Base-by-base conservation (phyloP, 306 rosid species). In the Echinosophora koreensis region DNA sequence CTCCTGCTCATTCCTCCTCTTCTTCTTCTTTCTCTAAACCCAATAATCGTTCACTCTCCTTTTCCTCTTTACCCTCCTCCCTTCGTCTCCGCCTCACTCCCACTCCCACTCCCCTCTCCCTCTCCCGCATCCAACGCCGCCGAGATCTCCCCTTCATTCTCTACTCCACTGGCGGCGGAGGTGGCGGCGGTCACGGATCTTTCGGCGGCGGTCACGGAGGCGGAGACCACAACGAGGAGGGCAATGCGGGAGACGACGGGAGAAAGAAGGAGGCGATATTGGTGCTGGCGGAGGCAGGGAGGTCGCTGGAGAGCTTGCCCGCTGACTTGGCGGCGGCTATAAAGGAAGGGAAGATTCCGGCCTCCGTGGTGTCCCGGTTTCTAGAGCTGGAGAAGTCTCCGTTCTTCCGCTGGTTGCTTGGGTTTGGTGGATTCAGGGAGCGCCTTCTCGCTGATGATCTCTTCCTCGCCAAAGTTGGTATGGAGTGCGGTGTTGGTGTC, bases 401-500 rank as follows among this genome's bases (percentile, higher is more conserved):
- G 6, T 9, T 90, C 2, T n/a, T 88, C n/a, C 63, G 91, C 17
- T 92, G 99, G 99, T 47, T 95, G 83, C 82, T 95, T 80, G 92
- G 90, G 89, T 92, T 90, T 18, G 82, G 88, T 4, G 97, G 93
- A 0, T 95, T 95, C 68, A 90, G 77, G 76, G 99, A 95, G 88
- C 87, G 99, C 4, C 88, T 95, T 38, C 79, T 95, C 66, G 99
- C 99, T 0, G 99, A 95, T 74, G 99, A 95, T 85, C 88, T 95
- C 46, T 95, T 95, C 81, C 84, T 95, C 18, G 94, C 93, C 2
- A 95, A 95, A 81, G 75, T 95, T 11, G 85, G 2, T n/a, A 84
- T 95, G 81, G 98, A 95, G 65, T 95, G 98, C 63, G 97, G 98
- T 41, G 98, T 95, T 74, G 98, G 98, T 41, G 64, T 95, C 80